A percentile compares a stretch with the other conserved stretches of the same genome.
Conservation (phyloP, 2,329 filamentous ascomycete genomes). For the Aureobasidium sp. region DNA sequence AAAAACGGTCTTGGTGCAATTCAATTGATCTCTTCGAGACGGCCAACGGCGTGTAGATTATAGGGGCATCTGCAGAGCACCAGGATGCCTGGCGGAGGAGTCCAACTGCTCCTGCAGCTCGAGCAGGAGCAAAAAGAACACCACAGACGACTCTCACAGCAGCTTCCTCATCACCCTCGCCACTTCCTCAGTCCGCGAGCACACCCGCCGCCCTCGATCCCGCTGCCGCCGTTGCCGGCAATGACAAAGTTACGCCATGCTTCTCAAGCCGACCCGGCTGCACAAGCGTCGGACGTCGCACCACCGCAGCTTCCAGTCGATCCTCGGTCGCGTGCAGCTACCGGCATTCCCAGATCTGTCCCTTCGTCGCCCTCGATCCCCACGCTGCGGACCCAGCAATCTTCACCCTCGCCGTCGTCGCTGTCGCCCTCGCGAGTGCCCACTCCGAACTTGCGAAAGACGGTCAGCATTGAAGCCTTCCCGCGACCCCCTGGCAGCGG, state of each 20-base stretch:
- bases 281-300: background rate
- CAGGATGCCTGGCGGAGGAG: slow-evolving; percentile 12
- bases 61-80: background rate
- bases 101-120: slow-evolving; percentile 3
- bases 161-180: background rate
- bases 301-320: background rate
- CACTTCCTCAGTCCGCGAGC: background rate
- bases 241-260: slow-evolving; percentile 5
- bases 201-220: slow-evolving; percentile 12
- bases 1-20: too few relatives aligned
- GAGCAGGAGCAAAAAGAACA: slow-evolving; percentile 2
- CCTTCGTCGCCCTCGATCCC: slow-evolving; percentile 22
- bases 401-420: slow-evolving; percentile 46
- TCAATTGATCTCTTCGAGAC: too few relatives aligned
- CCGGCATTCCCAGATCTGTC: slow-evolving; percentile 18
- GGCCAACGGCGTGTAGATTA: background rate
- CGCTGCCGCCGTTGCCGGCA: slow-evolving; percentile 13
- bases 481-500: slow-evolving; percentile 75
- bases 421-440: slow-evolving; percentile 19
- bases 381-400: slow-evolving; percentile 43
- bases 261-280: background rate
- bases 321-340: background rate
- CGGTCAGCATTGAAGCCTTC: slow-evolving; percentile 89
- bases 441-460: slow-evolving; percentile 61
- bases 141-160: background rate